phyloP scores from a whole-genome alignment of 208 protist species.

The Tritrichomonas foetus region DNA sequence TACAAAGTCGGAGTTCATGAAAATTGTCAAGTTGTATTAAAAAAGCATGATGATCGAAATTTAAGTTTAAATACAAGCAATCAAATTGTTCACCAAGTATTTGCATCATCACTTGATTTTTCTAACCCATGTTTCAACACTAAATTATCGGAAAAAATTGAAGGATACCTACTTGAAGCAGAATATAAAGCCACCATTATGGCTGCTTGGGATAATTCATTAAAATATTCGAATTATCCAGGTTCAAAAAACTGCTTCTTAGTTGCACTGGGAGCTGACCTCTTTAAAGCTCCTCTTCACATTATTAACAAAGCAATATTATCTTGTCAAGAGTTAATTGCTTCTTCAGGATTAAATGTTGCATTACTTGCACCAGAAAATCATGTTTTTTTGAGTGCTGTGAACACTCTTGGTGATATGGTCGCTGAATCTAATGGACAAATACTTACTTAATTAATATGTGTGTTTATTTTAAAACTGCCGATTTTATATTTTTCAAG shows the following conservation, averaged over 20 bases:
- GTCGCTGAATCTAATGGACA: too few species aligned
- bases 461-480: too few species aligned
- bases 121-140: background rate
- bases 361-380: too few species aligned
- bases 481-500: too few species aligned
- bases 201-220: background rate
- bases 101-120: background rate
- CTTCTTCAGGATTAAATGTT: background rate
- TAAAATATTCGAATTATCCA: background rate
- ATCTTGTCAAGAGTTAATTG: background rate
- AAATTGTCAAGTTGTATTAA: background rate
- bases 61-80: background rate
- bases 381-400: too few species aligned
- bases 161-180: background rate
- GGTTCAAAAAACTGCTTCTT: background rate
- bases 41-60: background rate
- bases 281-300: background rate
- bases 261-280: background rate
- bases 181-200: slow-evolving; percentile 11
- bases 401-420: too few species aligned
- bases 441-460: too few species aligned
- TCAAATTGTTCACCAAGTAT: background rate
- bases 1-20: slow-evolving; percentile 1
- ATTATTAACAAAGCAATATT: background rate
- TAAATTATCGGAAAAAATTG: background rate